These are phyloP conservation scores for Hanseniaspora lindneri DNA, from an alignment of 805 yeast species.

Conservation along the genomic window DNA sequence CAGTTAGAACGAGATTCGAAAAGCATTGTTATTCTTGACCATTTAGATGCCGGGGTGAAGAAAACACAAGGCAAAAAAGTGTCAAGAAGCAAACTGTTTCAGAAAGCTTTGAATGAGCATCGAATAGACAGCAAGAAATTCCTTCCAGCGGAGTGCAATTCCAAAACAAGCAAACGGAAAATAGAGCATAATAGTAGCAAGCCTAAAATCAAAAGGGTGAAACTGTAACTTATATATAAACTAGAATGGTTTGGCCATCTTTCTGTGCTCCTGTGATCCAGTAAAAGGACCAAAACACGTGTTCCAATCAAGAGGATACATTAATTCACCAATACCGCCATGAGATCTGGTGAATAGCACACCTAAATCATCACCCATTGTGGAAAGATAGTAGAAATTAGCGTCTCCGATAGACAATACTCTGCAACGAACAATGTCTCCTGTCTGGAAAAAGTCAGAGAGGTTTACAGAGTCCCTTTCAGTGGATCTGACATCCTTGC, in stretches of 20 bases:
- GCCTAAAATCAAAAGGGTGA: conserved; percentile 28
- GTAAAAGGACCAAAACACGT: conserved; percentile 72
- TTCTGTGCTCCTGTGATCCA: conserved; percentile 66
- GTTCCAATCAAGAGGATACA: conserved; percentile 93
- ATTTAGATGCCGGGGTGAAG: conserved; percentile 19
- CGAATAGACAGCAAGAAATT: conserved; percentile 14
- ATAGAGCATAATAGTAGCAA: conserved; percentile 26
- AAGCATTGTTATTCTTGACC: conserved; percentile 16
- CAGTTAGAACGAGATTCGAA: conserved; percentile 1
- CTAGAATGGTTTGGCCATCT: conserved; percentile 81
- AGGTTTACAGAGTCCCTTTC: conserved; percentile 80
- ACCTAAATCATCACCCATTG: conserved; percentile 85
- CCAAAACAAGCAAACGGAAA: conserved; percentile 26
- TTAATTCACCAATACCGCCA: conserved; percentile 56
- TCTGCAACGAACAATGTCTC: conserved; percentile 79
- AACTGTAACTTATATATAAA: conserved; percentile 26
- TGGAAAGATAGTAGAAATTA: conserved; percentile 72
- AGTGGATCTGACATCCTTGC: conserved; percentile 81
- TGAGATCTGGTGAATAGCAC: conserved; percentile 72
- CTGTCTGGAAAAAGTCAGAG: conserved; percentile 71
- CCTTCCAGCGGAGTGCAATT: conserved; percentile 25
- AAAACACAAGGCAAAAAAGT: conserved; percentile 29
- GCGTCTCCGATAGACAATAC: conserved; percentile 88
- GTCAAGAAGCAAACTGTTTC: conserved; percentile 28
- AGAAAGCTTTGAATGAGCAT: conserved; percentile 27